Conservation (phyloP, 495 filamentous ascomycete species). For the Friedmanniomyces endolithicus region DNA sequence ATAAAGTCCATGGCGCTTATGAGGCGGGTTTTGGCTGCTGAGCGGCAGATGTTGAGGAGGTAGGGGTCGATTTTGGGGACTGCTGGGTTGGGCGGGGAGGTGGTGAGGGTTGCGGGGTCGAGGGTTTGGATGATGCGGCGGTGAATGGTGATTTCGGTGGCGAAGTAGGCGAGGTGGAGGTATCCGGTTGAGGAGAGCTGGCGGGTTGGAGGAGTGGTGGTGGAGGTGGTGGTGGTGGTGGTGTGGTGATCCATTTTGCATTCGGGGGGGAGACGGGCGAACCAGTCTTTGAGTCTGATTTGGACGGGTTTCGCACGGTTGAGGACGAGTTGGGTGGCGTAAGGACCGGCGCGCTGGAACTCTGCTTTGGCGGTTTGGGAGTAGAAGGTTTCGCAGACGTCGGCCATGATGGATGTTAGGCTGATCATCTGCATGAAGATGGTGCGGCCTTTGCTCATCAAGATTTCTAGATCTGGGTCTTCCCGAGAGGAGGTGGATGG, state of each 20-base stretch:
- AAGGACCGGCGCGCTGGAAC: slow-evolving; percentile 32
- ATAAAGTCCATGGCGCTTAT: slow-evolving; percentile 37
- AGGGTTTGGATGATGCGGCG: slow-evolving; percentile 68
- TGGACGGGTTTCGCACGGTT: slow-evolving; percentile 70
- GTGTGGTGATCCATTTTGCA: slow-evolving; percentile 51
- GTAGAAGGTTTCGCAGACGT: slow-evolving; percentile 71
- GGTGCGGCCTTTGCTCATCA: slow-evolving; percentile 54
- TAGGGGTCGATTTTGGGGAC: slow-evolving; percentile 43
- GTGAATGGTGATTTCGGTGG: slow-evolving; percentile 75
- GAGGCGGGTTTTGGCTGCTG: slow-evolving; percentile 68
- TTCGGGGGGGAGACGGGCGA: slow-evolving; percentile 47
- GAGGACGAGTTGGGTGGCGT: slow-evolving; percentile 46
- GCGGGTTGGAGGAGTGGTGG: slow-evolving; percentile 15
- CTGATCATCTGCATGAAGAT: slow-evolving; percentile 63
- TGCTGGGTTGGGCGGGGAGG: slow-evolving; percentile 16
- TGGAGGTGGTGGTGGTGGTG: slow-evolving; percentile 26
- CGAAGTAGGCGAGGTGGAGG: slow-evolving; percentile 73
- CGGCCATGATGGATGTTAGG: slow-evolving; percentile 61
- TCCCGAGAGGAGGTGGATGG: slow-evolving; percentile 20
- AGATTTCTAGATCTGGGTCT: slow-evolving; percentile 26
- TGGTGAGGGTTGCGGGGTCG: slow-evolving; percentile 32
- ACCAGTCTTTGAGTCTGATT: slow-evolving; percentile 74
- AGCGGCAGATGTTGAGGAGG: slow-evolving; percentile 87
- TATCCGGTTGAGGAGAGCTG: slow-evolving; percentile 45
- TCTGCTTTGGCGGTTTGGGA: slow-evolving; percentile 48